Evolutionary conservation across 257 asterid species (phyloP).

Genomic region (Solanum pimpinellifolium): DNA sequence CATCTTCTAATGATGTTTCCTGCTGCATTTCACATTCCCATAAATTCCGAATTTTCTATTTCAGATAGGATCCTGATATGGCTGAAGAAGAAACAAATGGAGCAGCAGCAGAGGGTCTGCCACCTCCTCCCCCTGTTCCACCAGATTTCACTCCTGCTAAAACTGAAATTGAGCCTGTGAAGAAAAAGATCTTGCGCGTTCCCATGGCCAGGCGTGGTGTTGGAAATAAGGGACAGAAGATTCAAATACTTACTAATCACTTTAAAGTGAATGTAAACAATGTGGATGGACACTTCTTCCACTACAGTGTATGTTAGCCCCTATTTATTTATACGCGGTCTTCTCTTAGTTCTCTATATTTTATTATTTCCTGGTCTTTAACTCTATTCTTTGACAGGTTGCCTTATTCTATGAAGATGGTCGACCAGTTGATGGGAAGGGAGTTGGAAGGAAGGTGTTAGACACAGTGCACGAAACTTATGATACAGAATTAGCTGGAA

Average conservation of each 20-base stretch:
- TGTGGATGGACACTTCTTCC: constrained; percentile 72
- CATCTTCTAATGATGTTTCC: neutral
- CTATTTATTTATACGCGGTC: neutral
- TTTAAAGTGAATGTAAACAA: constrained; percentile 65
- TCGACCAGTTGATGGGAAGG: constrained; percentile 86
- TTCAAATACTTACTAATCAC: constrained; percentile 76
- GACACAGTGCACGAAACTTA: constrained; percentile 76
- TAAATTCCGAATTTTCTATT: neutral
- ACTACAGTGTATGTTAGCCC: constrained; percentile 61
- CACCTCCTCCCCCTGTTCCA: constrained; percentile 88
- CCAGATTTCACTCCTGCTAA: constrained; percentile 48
- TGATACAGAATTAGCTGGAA: constrained; percentile 61
- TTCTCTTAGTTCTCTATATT: neutral
- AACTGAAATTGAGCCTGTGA: constrained; percentile 27
- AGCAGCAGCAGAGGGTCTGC: constrained; percentile 48
- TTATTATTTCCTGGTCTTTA: neutral
- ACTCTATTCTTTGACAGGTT: constrained; percentile 31
- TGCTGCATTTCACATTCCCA: neutral
- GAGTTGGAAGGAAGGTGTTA: constrained; percentile 76
- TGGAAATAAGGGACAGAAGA: constrained; percentile 63
- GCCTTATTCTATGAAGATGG: constrained; percentile 90
- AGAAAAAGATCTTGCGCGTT: constrained; percentile 33
- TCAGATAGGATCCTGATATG: neutral
- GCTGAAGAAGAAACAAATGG: constrained; percentile 24
- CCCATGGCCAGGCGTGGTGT: constrained; percentile 83